Evolutionary conservation across 2,329 filamentous ascomycete genomes (phyloP).

Genomic region (Calonectria ilicicola): DNA sequence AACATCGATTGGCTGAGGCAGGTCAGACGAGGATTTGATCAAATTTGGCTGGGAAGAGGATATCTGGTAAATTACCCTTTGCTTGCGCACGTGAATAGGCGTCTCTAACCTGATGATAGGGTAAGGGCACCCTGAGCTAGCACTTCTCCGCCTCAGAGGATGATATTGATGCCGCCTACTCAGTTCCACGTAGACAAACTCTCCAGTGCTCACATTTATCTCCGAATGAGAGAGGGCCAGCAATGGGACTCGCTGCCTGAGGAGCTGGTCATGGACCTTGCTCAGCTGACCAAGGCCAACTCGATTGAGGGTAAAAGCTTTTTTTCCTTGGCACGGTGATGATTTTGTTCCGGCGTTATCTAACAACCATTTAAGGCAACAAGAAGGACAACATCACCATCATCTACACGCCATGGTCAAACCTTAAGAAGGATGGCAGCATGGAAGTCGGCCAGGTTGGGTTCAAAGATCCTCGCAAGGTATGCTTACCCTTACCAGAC

Average conservation of each 20-base stretch:
- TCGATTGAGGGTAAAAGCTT: conserved; percentile 84
- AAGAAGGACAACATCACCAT: conserved; percentile 98
- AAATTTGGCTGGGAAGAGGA: conserved; percentile 95
- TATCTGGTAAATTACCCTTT: conserved; percentile 76
- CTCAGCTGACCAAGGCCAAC: conserved; percentile 98
- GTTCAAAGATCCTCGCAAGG: conserved; percentile 88
- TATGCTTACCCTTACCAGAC: conserved; percentile 32
- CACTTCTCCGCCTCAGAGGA: neutral
- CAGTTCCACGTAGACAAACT: conserved; percentile 98
- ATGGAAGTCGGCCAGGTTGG: conserved; percentile 97
- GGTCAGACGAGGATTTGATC: conserved; percentile 92
- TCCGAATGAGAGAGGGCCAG: conserved; percentile 82
- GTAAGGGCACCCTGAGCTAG: conserved; percentile 25
- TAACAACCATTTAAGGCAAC: conserved; percentile 72
- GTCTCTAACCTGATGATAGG: conserved; percentile 31
- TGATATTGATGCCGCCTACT: conserved; percentile 1
- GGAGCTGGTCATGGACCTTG: conserved; percentile 84
- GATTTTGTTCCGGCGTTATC: neutral
- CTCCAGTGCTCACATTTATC: conserved; percentile 95
- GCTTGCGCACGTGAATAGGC: too few relatives aligned
- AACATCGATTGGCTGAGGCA: conserved; percentile 31
- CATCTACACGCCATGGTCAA: conserved; percentile 98
- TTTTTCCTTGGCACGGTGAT: conserved; percentile 17
- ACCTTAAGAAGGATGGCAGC: conserved; percentile 92
- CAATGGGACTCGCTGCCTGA: conserved; percentile 86